Percentiles rank a stretch among this genome's conserved stretches.
phyloP scores from a whole-genome alignment of 768 basidiomycete genomes.

The Coprinopsis sp. region DNA sequence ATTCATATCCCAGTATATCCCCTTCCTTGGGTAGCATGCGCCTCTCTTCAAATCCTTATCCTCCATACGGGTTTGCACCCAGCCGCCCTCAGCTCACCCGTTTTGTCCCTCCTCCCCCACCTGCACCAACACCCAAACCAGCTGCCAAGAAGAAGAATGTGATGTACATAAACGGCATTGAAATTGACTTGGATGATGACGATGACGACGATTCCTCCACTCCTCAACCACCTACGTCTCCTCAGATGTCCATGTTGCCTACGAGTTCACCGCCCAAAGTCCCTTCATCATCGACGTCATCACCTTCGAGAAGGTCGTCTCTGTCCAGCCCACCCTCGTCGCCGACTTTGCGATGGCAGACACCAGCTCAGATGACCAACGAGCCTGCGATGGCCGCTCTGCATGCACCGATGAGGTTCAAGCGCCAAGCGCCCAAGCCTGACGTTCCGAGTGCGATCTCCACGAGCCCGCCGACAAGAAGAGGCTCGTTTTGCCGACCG shows the following conservation, averaged over 20 bases:
- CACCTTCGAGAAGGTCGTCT: neutral
- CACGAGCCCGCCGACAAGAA: slow-evolving; percentile 3
- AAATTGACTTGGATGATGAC: slow-evolving; percentile 34
- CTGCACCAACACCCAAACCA: slow-evolving; percentile 11
- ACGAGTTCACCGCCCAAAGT: neutral
- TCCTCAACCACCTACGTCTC: slow-evolving; percentile 9
- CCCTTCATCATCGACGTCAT: neutral
- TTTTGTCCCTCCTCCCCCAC: neutral
- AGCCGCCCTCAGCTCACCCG: slow-evolving; percentile 2
- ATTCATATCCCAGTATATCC: slow-evolving; percentile 2
- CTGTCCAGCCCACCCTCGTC: neutral
- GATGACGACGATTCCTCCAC: slow-evolving; percentile 15
- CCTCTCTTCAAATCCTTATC: slow-evolving; percentile 2
- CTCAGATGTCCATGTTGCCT: slow-evolving; percentile 2
- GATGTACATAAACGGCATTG: slow-evolving; percentile 36
- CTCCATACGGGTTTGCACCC: slow-evolving; percentile 1
- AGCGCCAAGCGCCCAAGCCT: neutral
- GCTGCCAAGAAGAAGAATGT: slow-evolving; percentile 27
- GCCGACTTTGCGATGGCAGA: slow-evolving; percentile 1
- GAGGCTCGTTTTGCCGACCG: slow-evolving; percentile 3
- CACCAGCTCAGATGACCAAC: neutral
- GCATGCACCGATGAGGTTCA: slow-evolving; percentile 8
- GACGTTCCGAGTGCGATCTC: neutral
- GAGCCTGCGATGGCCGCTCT: neutral
- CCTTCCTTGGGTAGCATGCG: neutral